Evolutionary conservation across 2,329 filamentous ascomycete species (phyloP), one percentile per base, ranked within the genome.

Genomic region (Mariannaea sp.): DNA sequence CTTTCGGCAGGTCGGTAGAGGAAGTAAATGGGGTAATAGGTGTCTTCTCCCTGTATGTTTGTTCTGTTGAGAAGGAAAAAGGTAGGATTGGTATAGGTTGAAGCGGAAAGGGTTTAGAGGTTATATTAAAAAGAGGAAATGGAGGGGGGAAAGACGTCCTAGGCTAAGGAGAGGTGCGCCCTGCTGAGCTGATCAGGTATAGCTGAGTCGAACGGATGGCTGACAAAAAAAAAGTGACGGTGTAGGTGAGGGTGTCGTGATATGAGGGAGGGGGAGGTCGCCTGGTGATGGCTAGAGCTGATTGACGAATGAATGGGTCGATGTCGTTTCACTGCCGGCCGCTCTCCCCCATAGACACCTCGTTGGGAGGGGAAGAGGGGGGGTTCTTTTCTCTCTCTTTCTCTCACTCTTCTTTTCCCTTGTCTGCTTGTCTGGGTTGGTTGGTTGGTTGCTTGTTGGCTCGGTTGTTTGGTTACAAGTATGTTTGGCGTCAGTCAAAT

Each of bases 181-280:
- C n/a, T n/a, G n/a, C n/a, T n/a, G n/a, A n/a, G n/a, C n/a, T 19
- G 22, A n/a, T 4, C 1, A 29, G 39, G 13, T 40, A 20, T 27
- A 40, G 38, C n/a, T 16, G 20, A n/a, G 29, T 32, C 13, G 29
- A 12, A 10, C n/a, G 29, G 29, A 13, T 32, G 29, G 7, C 26
- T 12, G 26, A 29, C n/a, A 5, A 24, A 8, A 24, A 24, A 24
- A 24, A 41, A 9, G 38, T 27, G 24, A 12, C 26, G 26, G 26
- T 42, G 13, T 30, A 30, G 16, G 24, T 43, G 10, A 4, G 30
- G 20, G 38, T 33, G 42, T 45, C 42, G 42, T 45, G 42, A 45
- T 44, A n/a, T n/a, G n/a, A n/a, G n/a, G n/a, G n/a, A n/a, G n/a
- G n/a, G n/a, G n/a, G 41, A 13, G 27, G 41, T 33, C 41, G 41